A percentile compares a stretch with the other conserved stretches of the same genome.
Evolutionary conservation across 257 asterid genomes (phyloP).

Genomic region (Solanum ossicruentum): DNA sequence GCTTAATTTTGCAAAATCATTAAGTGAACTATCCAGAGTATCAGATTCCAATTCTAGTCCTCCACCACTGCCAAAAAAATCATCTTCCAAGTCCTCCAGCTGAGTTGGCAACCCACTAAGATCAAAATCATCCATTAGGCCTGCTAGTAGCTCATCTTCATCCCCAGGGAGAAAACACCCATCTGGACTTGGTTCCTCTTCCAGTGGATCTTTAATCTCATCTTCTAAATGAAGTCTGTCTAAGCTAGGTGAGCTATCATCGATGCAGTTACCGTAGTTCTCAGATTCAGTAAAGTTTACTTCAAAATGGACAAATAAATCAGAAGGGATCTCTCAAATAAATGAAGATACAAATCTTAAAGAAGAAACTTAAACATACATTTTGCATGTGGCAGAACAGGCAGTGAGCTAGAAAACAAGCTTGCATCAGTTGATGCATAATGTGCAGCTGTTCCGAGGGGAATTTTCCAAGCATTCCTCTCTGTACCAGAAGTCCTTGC

Average conservation of each 20-base stretch:
- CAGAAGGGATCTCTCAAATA: background rate
- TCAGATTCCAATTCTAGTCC: slow-evolving; percentile 78
- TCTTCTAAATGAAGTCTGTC: slow-evolving; percentile 20
- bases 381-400: slow-evolving; percentile 49
- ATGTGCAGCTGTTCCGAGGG: slow-evolving; percentile 26
- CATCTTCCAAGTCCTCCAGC: slow-evolving; percentile 88
- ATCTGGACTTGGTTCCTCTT: slow-evolving; percentile 25
- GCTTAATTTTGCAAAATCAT: slow-evolving; percentile 43
- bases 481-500: slow-evolving; percentile 20
- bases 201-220: slow-evolving; percentile 41
- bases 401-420: slow-evolving; percentile 80
- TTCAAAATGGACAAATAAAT: slow-evolving; percentile 17
- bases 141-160: slow-evolving; percentile 89
- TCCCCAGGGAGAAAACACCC: slow-evolving; percentile 79
- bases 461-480: slow-evolving; percentile 45
- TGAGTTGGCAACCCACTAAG: slow-evolving; percentile 83
- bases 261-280: slow-evolving; percentile 22
- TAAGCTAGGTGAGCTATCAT: slow-evolving; percentile 44
- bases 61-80: slow-evolving; percentile 91
- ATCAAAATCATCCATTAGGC: slow-evolving; percentile 79
- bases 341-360: background rate
- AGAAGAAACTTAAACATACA: slow-evolving; percentile 29
- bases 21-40: slow-evolving; percentile 30
- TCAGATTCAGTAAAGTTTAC: slow-evolving; percentile 45
- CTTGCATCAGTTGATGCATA: slow-evolving; percentile 58